Percentiles rank a stretch among this genome's conserved stretches.
Conservation (phyloP, 768 basidiomycete genomes). For the Leccinum subgranulosum region DNA sequence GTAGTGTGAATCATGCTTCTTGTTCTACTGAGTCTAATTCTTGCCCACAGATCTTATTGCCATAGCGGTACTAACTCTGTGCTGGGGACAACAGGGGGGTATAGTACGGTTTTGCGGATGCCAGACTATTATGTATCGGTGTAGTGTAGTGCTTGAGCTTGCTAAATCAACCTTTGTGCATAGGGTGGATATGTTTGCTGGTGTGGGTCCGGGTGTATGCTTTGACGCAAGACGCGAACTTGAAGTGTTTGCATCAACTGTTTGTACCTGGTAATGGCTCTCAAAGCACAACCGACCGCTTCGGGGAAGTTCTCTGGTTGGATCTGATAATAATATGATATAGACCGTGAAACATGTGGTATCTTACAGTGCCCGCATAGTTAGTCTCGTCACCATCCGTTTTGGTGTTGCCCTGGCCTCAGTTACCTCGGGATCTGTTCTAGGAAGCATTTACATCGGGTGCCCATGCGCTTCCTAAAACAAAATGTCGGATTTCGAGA, state of each 20-base stretch:
- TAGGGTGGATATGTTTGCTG: background rate
- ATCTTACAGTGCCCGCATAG: background rate
- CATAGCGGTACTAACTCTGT: conserved; percentile 8
- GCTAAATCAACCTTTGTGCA: background rate
- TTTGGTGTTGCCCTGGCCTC: too few relatives aligned
- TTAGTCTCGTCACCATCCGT: too few relatives aligned
- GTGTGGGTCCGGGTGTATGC: background rate
- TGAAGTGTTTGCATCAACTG: too few relatives aligned
- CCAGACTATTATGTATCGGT: background rate
- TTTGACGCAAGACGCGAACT: background rate
- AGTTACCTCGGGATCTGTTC: too few relatives aligned
- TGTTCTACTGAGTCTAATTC: background rate
- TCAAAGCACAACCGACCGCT: too few relatives aligned
- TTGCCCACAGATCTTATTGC: conserved; percentile 22
- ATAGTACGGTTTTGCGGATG: background rate
- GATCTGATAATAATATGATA: too few relatives aligned
- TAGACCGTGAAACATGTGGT: too few relatives aligned
- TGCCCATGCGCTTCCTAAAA: too few relatives aligned
- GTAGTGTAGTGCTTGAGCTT: background rate
- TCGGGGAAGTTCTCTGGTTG: background rate
- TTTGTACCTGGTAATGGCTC: background rate
- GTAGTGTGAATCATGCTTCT: conserved; percentile 32
- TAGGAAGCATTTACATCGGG: too few relatives aligned
- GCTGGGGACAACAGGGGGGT: background rate
- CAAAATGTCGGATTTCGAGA: too few relatives aligned